Conservation (phyloP, 2,329 filamentous ascomycete genomes). For the Cercospora zeae-maydis region DNA sequence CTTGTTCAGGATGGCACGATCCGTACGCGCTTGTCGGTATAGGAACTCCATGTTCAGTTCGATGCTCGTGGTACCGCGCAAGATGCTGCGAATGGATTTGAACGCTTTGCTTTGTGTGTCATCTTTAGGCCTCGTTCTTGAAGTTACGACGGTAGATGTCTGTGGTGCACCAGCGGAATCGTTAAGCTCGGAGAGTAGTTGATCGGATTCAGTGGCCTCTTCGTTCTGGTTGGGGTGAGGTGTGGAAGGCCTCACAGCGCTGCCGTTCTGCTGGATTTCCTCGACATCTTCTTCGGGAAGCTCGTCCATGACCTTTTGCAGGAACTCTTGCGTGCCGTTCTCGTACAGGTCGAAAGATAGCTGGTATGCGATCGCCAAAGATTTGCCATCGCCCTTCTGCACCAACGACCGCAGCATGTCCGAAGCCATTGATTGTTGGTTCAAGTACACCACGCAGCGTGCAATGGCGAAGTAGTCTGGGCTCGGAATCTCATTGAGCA, state of each 20-base stretch:
- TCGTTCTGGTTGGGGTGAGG: conserved; percentile 38
- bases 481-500: conserved; percentile 87
- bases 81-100: conserved; percentile 57
- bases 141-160: conserved; percentile 53
- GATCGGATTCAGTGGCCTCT: conserved; percentile 56
- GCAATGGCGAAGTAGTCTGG: conserved; percentile 98
- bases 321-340: conserved; percentile 95
- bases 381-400: conserved; percentile 70
- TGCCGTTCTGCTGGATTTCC: conserved; percentile 42
- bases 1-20: conserved; percentile 90
- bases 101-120: conserved; percentile 55
- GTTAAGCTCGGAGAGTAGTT: conserved; percentile 55
- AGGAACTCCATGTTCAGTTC: conserved; percentile 94
- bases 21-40: conserved; percentile 85
- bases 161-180: conserved; percentile 50
- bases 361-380: conserved; percentile 86
- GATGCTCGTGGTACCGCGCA: conserved; percentile 90
- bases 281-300: conserved; percentile 59
- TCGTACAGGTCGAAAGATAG: conserved; percentile 98
- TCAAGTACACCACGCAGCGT: conserved; percentile 93
- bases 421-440: conserved; percentile 86
- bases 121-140: conserved; percentile 43
- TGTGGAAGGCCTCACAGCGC: conserved; percentile 34
- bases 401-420: conserved; percentile 80
- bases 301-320: conserved; percentile 81